Base-by-base conservation (phyloP, 1,139 yeast species). In the Geotrichum fermentans region DNA sequence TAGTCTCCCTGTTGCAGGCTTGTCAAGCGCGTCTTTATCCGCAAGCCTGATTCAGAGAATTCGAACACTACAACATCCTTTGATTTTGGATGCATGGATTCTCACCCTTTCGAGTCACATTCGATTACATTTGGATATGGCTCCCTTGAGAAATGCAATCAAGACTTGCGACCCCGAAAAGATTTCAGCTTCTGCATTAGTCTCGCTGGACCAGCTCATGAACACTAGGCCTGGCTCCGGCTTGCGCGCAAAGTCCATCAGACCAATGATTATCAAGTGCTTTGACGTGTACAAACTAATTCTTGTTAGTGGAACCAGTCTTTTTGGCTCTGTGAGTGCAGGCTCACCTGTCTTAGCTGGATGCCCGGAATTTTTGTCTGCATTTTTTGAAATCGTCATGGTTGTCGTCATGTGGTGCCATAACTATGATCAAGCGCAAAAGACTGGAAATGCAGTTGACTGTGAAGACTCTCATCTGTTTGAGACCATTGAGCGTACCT, bases 401-500 rank as follows among this genome's bases (percentile, higher is more conserved):
- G 55, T 61, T 7, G 52, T 65, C 17, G 54, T 63, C 17, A 60
- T 63, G 58, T 65, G 69, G 69, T 57, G 62, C 44, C 61, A 61
- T 34, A 55, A 62, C n/a, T 59, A 63, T 16, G 67, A 64, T 41
- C 57, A 50, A 3, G 46, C 45, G 13, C 32, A 22, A 11, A 24
- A n/a, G 7, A 30, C 4, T 17, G 42, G 43, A 26, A 21, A 57
- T 49, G 46, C 49, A 44, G 51, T 46, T 35, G 43, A 47, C 45
- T 17, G 52, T 14, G 60, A 54, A 16, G 60, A 55, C 28, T 48
- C 51, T 7, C 38, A 45, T 37, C 53, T 60, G n/a, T 60, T 58
- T 41, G 54, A 53, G 29, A 47, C 51, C 30, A 54, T 59, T 32
- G 62, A 59, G 37, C 48, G 55, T 34, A 49, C 55, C 5, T 59